Conservation (phyloP, 176 grass and related monocot species). For the Poa annua region DNA sequence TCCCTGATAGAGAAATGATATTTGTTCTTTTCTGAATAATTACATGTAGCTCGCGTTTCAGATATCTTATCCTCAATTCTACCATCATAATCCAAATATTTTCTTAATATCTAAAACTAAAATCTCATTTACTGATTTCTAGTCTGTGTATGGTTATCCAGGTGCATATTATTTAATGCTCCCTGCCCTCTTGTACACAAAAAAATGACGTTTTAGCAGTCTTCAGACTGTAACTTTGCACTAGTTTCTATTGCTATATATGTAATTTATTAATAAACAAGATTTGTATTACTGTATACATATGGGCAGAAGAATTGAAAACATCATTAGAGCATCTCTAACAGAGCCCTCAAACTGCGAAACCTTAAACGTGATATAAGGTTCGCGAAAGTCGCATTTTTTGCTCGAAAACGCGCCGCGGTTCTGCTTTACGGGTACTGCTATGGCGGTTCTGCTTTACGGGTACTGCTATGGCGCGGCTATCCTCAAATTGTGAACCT, state of each 20-base stretch:
- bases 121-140: not conserved
- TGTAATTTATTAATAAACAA: not conserved
- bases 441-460: too few relatives aligned
- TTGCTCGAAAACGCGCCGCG: too few relatives aligned
- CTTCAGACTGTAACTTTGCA: not conserved
- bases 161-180: not conserved
- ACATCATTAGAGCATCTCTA: too few relatives aligned
- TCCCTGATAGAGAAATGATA: slow-evolving; percentile 5
- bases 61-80: not conserved
- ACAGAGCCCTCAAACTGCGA: too few relatives aligned
- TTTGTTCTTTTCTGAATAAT: slow-evolving; percentile 14
- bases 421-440: too few relatives aligned
- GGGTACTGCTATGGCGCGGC: too few relatives aligned
- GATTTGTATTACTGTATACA: not conserved
- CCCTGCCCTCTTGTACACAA: not conserved
- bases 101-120: not conserved
- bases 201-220: not conserved
- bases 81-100: not conserved
- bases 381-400: too few relatives aligned
- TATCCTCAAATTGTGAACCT: too few relatives aligned
- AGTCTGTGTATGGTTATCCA: not conserved
- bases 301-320: not conserved
- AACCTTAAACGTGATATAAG: too few relatives aligned
- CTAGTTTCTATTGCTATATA: not conserved
- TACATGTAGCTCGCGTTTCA: not conserved